These are phyloP conservation scores for Limonium bicolor DNA, from an alignment of 148 eudicot genomes.

Conservation along the genomic window DNA sequence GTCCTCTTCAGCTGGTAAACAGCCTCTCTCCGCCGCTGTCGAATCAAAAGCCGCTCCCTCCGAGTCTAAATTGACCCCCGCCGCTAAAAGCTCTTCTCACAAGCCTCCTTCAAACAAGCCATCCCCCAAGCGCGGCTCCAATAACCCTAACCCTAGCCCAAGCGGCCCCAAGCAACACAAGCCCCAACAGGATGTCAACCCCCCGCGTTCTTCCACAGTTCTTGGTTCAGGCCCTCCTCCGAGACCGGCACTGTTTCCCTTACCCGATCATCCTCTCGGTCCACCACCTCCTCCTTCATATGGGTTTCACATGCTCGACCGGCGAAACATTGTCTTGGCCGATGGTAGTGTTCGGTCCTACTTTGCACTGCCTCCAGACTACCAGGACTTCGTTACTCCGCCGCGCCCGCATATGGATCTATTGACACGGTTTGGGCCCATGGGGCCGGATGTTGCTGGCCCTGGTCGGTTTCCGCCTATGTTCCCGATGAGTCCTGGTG, in stretches of 20 bases:
- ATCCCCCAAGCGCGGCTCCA: constrained; percentile 15
- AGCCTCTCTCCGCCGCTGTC: constrained; percentile 7
- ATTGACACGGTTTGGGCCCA: constrained; percentile 5
- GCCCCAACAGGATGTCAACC: constrained; percentile 8
- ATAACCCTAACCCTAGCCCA: constrained; percentile 16
- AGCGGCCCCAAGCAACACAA: constrained; percentile 5
- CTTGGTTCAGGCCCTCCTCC: constrained; percentile 12
- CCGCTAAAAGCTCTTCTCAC: constrained; percentile 20
- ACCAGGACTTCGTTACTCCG: constrained; percentile 34
- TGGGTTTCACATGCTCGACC: constrained; percentile 89
- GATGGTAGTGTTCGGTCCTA: constrained; percentile 72
- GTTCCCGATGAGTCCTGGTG: constrained; percentile 44
- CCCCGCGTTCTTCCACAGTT: no score
- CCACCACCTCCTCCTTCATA: constrained; percentile 55
- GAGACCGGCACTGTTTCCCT: constrained; percentile 11
- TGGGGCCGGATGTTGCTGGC: constrained; percentile 12
- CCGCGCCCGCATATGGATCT: constrained; percentile 13
- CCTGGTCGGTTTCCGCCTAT: constrained; percentile 20
- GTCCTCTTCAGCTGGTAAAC: constrained; percentile 6
- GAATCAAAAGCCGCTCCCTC: constrained; percentile 6
- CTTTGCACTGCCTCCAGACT: constrained; percentile 76
- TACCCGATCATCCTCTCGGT: constrained; percentile 8
- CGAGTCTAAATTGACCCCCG: constrained; percentile 10
- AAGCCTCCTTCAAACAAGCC: constrained; percentile 10
- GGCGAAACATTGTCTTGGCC: constrained; percentile 47